Conservation (phyloP, 1,139 yeast genomes). For the Komagataea norvegica region DNA sequence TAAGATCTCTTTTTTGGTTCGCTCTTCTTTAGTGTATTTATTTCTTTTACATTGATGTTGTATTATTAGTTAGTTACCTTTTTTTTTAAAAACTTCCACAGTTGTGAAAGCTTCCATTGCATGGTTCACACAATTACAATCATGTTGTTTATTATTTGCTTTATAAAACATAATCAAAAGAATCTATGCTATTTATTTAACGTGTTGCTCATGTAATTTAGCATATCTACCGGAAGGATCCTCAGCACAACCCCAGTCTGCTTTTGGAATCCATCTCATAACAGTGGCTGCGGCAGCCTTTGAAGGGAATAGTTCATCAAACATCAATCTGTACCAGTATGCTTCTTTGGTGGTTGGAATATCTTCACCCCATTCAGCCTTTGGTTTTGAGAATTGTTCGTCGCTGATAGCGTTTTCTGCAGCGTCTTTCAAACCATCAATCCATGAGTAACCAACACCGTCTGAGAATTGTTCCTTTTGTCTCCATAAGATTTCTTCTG, state of each 20-base stretch:
- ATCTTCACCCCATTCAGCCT: slow-evolving; percentile 94
- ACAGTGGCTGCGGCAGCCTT: slow-evolving; percentile 94
- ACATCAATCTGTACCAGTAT: slow-evolving; percentile 96
- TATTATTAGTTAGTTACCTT: slow-evolving; percentile 1
- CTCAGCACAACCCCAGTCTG: slow-evolving; percentile 99
- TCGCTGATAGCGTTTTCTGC: slow-evolving; percentile 85
- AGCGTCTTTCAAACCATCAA: slow-evolving; percentile 92
- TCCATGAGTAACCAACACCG: slow-evolving; percentile 99
- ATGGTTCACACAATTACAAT: too few relatives aligned
- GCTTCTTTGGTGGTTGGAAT: slow-evolving; percentile 98
- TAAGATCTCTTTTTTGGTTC: neutral
- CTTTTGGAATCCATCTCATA: slow-evolving; percentile 99
- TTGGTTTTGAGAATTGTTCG: slow-evolving; percentile 84
- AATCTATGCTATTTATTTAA: slow-evolving; percentile 25
- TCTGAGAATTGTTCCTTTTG: slow-evolving; percentile 99
- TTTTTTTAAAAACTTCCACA: neutral
- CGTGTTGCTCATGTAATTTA: slow-evolving; percentile 72
- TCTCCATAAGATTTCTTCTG: slow-evolving; percentile 96
- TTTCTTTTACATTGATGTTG: too few relatives aligned
- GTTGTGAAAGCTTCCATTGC: too few relatives aligned
- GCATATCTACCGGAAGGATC: slow-evolving; percentile 99
- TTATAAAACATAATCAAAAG: too few relatives aligned
- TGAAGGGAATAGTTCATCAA: slow-evolving; percentile 86
- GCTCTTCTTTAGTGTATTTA: too few relatives aligned
- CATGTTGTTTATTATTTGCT: too few relatives aligned